Evolutionary conservation across 2,329 filamentous ascomycete species (phyloP), one percentile per base, ranked within the genome.

Genomic region (Leptographium radiaticola): DNA sequence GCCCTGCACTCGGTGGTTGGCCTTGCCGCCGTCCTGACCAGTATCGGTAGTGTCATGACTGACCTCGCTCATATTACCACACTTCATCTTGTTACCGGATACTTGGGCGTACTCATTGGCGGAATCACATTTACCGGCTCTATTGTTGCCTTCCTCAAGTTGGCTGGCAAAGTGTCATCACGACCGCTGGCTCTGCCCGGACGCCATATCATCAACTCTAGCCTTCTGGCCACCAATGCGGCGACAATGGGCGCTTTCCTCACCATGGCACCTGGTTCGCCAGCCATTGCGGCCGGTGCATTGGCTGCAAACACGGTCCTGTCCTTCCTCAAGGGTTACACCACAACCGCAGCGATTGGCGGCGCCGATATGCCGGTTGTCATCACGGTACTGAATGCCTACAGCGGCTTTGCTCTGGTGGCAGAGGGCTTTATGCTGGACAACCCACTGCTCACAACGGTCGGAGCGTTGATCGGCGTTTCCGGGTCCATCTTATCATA

Each of bases 291-390:
- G 9, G 89, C 88, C 1, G 81, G 80, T 1, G 89, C 87, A 47
- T 71, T 95, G 1, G 80, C 83, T 31, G 86, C 85, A 43, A 95
- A 87, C 64, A 83, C 89, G 0, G 71, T 79, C 0, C 71, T 95
- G 30, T 90, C 86, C 56, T 95, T 95, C 66, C 71, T 86, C 57
- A 91, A 95, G 66, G 89, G 89, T 9, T 94, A 81, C 64, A 95
- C 89, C 0, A 94, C 89, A 0, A 95, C 89, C 0, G 79, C 89
- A 2, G 87, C 87, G 0, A 94, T 95, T 62, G 89, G 89, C 25
- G 89, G 89, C n/a, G 89, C 89, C 13, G 89, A 95, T 63, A 95
- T 95, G 89, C 89, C 80, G 68, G 88, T 94, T 6, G 87, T 93
- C 36, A 94, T 94, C 58, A 94, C 88, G 0, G 89, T 95, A 1